Percentiles rank a stretch among this genome's conserved stretches.
These are phyloP conservation scores for Komagataea norvegica DNA, from an alignment of 1,139 yeast genomes.

Conservation along the genomic window DNA sequence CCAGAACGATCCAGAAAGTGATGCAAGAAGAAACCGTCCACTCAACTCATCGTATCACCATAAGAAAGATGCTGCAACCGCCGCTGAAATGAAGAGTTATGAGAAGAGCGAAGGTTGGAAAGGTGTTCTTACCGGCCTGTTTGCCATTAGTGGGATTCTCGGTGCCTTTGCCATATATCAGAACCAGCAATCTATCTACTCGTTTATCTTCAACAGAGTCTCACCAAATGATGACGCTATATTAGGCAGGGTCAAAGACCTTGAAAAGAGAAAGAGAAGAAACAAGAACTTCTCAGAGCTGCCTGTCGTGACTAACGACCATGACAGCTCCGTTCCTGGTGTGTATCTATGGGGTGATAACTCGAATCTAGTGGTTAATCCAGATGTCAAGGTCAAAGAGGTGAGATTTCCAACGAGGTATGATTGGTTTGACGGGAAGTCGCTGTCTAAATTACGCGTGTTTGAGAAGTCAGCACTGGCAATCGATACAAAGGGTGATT, in stretches of 20 bases:
- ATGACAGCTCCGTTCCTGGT: conserved; percentile 42
- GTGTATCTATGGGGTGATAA: conserved; percentile 51
- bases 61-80: conserved; percentile 12
- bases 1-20: conserved; percentile 6
- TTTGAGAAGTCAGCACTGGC: conserved; percentile 55
- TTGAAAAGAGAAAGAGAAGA: conserved; percentile 11
- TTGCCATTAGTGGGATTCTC: conserved; percentile 18
- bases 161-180: conserved; percentile 16
- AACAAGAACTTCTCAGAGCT: conserved; percentile 20
- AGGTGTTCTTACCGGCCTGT: conserved; percentile 18
- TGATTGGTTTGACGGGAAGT: conserved; percentile 56
- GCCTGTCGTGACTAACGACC: conserved; percentile 28
- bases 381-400: conserved; percentile 31
- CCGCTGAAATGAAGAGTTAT: conserved; percentile 16
- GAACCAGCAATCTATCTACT: conserved; percentile 7
- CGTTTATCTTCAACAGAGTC: conserved; percentile 6
- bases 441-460: conserved; percentile 54
- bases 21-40: conserved; percentile 2
- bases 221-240: conserved; percentile 17
- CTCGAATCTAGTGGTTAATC: conserved; percentile 36
- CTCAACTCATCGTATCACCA: conserved; percentile 6
- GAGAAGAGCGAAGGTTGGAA: conserved; percentile 17
- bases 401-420: conserved; percentile 56
- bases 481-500: conserved; percentile 64
- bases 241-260: conserved; percentile 14